Base-by-base conservation (phyloP, 805 yeast species). In the Kodamaea kaohsiungensis region DNA sequence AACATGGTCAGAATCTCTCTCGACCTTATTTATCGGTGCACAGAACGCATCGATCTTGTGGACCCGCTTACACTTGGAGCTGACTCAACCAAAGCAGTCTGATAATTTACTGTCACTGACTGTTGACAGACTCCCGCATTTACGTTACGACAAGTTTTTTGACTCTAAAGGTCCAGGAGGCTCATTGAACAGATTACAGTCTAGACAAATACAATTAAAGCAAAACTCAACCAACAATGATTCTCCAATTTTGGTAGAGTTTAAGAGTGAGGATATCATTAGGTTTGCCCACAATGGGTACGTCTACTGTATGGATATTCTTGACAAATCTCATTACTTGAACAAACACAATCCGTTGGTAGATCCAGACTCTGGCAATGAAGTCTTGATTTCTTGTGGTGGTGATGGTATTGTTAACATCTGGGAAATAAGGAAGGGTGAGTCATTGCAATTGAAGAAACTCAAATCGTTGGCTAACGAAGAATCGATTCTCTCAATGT, bases 261-360 rank as follows among this genome's bases (percentile, higher is more conserved):
- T 91, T 9, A 89, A 90, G 0, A 72, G 84, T 3, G 71, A 77
- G 17, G 86, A 91, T 64, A 81, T 85, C 45, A 77, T 89, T 4
- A 75, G 84, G 4, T 93, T 89, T 69, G 98, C 99, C 2, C 99
- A 93, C 67, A 84, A 89, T 64, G 97, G 98, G 13, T 93, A 89
- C 61, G 85, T 93, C 10, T 91, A 92, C 67, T 79, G 91, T 43
- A 82, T 89, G 81, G 73, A 75, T 18, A 56, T 76, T 15, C 56
- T 64, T 46, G 68, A 66, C 13, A 35, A 37, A 35, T n/a, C 30
- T 5, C 47, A 39, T 46, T 30, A 25, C 16, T 30, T 51, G 27
- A 45, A 27, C 38, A 39, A 50, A 38, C 19, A 35, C 33, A 17
- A 18, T 7, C 15, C 19, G 19, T 13, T 17, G 17, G 18, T 13